Evolutionary conservation across 2,329 filamentous ascomycete species (phyloP), one percentile per base, ranked within the genome.

Genomic region (Pyrenochaeta sp.): DNA sequence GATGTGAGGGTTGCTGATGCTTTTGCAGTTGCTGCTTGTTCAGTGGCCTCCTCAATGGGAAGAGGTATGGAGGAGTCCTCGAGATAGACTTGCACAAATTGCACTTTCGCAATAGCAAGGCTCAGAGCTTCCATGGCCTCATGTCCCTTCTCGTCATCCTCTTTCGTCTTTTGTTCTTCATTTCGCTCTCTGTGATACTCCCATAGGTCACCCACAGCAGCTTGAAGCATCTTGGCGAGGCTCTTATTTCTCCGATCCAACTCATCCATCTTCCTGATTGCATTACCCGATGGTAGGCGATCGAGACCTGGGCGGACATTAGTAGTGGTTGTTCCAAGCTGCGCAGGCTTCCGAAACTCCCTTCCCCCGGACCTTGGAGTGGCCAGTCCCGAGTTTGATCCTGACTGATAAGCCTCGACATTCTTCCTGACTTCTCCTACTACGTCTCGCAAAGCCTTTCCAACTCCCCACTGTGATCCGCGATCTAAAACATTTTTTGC

Each of bases 381-480:
- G 15, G 41, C 67, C 17, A 71, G 69, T 4, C 73, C 68, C 4
- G 73, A 72, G 18, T 35, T 53, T 4, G 47, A 52, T 12, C 61
- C 64, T 11, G 66, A 59, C 58, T 90, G 88, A 29, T 89, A 80
- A 27, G 83, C 84, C 66, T 89, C 85, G 61, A 93, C 85, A 61
- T 92, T 92, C 66, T 90, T 89, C 54, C 85, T 85, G 44, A 94
- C 89, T 74, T 96, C 91, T 7, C 87, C 88, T 68, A 95, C 84
- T 15, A 91, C 90, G 62, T 91, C 90, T n/a, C 91, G 85, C 6
- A 95, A 86, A 0, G 88, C 90, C 72, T 90, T 89, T 68, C 92
- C 92, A 50, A 95, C 89, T 6, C 90, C 90, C 57, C 92, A 86
- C 67, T 87, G 89, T 73, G 93, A 90, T 46, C 90, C 84, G 29